Percentiles rank a stretch among this genome's conserved stretches.
phyloP scores from a whole-genome alignment of 768 basidiomycete genomes.

The Leccinum incarnatum region DNA sequence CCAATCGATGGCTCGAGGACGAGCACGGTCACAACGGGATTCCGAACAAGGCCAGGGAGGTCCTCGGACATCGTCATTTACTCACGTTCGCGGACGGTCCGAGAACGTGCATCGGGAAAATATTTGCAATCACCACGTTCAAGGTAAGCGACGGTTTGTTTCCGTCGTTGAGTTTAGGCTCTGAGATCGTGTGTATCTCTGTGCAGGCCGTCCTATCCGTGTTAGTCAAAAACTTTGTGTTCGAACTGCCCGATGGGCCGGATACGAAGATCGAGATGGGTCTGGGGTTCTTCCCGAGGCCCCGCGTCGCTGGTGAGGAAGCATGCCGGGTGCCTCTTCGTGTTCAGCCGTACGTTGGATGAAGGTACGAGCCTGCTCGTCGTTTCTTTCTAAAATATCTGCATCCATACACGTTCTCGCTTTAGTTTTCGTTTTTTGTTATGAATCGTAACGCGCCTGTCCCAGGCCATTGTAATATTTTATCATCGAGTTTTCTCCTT shows the following conservation, averaged over 20 bases:
- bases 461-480: too few relatives aligned
- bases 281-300: background rate
- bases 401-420: background rate
- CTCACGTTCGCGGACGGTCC: background rate
- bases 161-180: background rate
- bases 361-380: background rate
- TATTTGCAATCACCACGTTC: background rate
- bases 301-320: background rate
- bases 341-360: background rate
- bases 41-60: background rate
- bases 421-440: too few relatives aligned
- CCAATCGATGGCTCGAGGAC: background rate
- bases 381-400: background rate
- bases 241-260: background rate
- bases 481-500: too few relatives aligned
- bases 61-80: background rate
- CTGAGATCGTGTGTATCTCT: background rate
- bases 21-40: background rate
- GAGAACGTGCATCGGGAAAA: background rate
- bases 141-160: background rate
- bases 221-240: background rate
- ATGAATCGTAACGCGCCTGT: too few relatives aligned
- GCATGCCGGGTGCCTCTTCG: background rate
- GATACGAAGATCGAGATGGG: background rate
- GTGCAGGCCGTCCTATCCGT: background rate